A percentile compares a stretch with the other conserved stretches of the same genome.
Evolutionary conservation across 192 early-diverging fungal species (phyloP).

Genomic region (Coemansia sp.): DNA sequence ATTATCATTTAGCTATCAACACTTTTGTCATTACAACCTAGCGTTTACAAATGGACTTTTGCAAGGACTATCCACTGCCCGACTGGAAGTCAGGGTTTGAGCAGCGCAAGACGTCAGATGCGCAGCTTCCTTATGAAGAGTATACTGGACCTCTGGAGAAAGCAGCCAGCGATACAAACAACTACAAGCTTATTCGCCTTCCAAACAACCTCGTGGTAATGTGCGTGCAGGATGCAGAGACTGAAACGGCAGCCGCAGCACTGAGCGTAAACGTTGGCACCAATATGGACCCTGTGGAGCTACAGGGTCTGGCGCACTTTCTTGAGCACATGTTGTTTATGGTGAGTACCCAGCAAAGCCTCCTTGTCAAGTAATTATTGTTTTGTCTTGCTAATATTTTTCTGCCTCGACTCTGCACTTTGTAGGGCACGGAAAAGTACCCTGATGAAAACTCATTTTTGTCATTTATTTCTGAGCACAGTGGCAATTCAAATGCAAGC

Average conservation of each 20-base stretch:
- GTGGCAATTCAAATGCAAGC: constrained; percentile 27
- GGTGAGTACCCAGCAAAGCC: background rate
- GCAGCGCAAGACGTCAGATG: background rate
- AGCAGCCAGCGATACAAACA: constrained; percentile 50
- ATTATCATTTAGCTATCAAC: background rate
- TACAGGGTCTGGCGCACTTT: constrained; percentile 65
- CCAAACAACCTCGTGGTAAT: constrained; percentile 58
- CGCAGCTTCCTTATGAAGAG: constrained; percentile 5
- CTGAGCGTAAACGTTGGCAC: constrained; percentile 61
- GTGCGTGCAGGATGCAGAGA: constrained; percentile 56
- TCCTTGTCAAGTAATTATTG: background rate
- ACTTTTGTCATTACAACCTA: background rate
- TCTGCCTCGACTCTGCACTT: background rate
- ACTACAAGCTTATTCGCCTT: constrained; percentile 56
- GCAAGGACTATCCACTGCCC: background rate
- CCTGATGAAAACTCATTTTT: constrained; percentile 65
- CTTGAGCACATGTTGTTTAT: constrained; percentile 67
- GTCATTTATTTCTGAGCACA: constrained; percentile 22
- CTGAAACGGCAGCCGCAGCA: constrained; percentile 52
- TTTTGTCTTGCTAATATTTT: background rate
- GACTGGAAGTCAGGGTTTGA: constrained; percentile 5
- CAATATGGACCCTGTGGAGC: constrained; percentile 55
- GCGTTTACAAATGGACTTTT: background rate
- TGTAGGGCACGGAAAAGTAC: constrained; percentile 63
- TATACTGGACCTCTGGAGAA: constrained; percentile 26